Evolutionary conservation across 306 rosid species (phyloP).

Genomic region (Psophocarpus tetragonolobus): DNA sequence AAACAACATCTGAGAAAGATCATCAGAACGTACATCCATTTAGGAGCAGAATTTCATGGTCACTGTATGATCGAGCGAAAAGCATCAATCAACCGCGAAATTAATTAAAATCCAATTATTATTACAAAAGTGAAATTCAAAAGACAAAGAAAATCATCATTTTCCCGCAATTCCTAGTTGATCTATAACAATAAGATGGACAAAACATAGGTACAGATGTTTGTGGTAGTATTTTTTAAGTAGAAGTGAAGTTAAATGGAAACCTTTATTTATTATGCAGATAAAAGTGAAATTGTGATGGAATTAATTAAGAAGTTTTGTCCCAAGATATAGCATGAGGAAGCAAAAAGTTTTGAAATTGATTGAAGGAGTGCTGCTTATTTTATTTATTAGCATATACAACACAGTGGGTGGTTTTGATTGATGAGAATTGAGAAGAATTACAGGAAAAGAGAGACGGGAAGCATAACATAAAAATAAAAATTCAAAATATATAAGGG

Average conservation of each 20-base stretch:
- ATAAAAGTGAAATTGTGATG: no score
- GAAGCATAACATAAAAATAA: slow-evolving; percentile 35
- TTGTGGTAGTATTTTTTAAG: background rate
- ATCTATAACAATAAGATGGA: background rate
- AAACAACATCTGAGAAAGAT: background rate
- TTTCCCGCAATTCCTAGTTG: background rate
- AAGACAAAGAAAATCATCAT: background rate
- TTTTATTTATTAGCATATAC: slow-evolving; percentile 39
- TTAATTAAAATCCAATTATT: background rate
- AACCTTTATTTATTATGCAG: background rate
- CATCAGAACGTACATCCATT: background rate
- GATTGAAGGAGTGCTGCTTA: background rate
- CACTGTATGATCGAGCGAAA: background rate
- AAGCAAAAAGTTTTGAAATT: background rate
- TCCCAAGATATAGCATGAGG: background rate
- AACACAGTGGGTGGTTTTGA: slow-evolving; percentile 16
- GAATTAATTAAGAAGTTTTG: no score
- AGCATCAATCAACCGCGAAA: background rate
- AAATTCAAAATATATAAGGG: slow-evolving; percentile 61
- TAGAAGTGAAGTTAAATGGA: background rate
- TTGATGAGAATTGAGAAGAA: slow-evolving; percentile 18
- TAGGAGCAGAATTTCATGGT: slow-evolving; percentile 2
- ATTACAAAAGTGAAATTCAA: background rate
- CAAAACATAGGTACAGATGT: background rate
- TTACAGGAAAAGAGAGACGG: slow-evolving; percentile 14